Conservation (phyloP, 2,329 filamentous ascomycete genomes). For the Cladosporium cucumerinum region DNA sequence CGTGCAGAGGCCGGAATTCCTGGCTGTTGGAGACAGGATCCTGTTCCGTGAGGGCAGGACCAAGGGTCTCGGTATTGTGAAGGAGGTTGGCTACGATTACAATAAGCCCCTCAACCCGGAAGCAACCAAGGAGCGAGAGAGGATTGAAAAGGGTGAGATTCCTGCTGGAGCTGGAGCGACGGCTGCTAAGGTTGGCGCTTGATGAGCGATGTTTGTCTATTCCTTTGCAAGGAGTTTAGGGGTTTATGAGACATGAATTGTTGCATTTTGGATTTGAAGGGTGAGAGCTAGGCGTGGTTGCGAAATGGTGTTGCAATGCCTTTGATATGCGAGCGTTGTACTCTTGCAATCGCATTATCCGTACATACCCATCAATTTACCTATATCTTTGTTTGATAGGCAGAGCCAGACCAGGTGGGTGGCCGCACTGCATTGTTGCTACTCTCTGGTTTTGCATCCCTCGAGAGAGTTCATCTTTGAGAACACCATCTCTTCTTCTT, state of each 20-base stretch:
- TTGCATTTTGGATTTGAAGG: conserved; percentile 1
- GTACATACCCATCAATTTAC: not conserved
- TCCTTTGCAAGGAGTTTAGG: not conserved
- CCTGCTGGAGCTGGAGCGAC: conserved; percentile 12
- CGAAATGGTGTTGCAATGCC: not conserved
- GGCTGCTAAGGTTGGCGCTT: conserved; percentile 12
- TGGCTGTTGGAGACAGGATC: conserved; percentile 82
- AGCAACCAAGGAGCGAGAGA: conserved; percentile 25
- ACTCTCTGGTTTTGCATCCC: too few relatives aligned
- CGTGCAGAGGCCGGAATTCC: conserved; percentile 87
- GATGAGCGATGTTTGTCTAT: not conserved
- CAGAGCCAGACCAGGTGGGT: too few relatives aligned
- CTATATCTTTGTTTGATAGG: too few relatives aligned
- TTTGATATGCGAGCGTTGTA: not conserved
- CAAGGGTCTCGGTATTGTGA: conserved; percentile 93
- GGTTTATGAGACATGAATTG: not conserved
- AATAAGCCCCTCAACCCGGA: conserved; percentile 45
- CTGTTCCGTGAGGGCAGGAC: conserved; percentile 93
- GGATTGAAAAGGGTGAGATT: conserved; percentile 11
- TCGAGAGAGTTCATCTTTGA: too few relatives aligned
- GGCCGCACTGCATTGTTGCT: too few relatives aligned
- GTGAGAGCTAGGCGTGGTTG: not conserved
- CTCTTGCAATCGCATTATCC: not conserved
- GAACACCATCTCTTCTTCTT: too few relatives aligned
- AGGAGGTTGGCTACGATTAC: conserved; percentile 81